Conservation (phyloP, 139 green algal genomes). For the Chlorella sp. region DNA sequence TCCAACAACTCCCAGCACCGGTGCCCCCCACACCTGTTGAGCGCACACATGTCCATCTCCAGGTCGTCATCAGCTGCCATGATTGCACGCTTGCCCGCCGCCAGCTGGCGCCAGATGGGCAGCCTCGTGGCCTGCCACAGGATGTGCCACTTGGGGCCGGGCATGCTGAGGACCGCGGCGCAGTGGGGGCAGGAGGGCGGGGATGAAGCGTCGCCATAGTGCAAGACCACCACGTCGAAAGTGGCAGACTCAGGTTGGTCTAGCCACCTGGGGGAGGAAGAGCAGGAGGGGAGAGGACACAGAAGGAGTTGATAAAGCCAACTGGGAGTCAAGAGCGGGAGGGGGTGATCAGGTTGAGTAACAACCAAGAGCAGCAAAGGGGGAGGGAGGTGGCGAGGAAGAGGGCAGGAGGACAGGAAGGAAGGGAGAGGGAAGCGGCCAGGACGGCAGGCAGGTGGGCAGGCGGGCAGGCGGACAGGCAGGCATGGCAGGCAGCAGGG, state of each 20-base stretch:
- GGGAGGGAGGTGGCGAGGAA: background rate
- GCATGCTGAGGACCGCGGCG: background rate
- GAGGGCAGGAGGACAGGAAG: too few species aligned
- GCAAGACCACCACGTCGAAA: conserved; percentile 39
- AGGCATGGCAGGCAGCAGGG: too few species aligned
- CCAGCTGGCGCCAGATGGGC: background rate
- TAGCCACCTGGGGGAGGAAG: background rate
- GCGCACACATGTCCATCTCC: conserved; percentile 31
- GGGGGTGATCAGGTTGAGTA: too few species aligned
- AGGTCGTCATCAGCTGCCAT: conserved; percentile 47
- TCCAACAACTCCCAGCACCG: background rate
- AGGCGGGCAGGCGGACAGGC: too few species aligned
- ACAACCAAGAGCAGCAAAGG: too few species aligned
- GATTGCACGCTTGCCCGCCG: conserved; percentile 31
- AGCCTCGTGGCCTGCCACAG: conserved; percentile 21
- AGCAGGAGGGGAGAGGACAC: background rate
- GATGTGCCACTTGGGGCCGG: conserved; percentile 42
- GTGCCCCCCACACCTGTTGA: conserved; percentile 26
- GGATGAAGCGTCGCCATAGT: conserved; percentile 21
- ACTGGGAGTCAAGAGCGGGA: too few species aligned
- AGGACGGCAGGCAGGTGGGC: background rate
- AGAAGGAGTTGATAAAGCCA: background rate
- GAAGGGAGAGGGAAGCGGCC: background rate
- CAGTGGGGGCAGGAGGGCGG: conserved; percentile 13
- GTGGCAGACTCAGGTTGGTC: conserved; percentile 8